Evolutionary conservation across 2,329 filamentous ascomycete genomes (phyloP), one percentile per base, ranked within the genome.

Genomic region (Ophiocordyceps robertsii): DNA sequence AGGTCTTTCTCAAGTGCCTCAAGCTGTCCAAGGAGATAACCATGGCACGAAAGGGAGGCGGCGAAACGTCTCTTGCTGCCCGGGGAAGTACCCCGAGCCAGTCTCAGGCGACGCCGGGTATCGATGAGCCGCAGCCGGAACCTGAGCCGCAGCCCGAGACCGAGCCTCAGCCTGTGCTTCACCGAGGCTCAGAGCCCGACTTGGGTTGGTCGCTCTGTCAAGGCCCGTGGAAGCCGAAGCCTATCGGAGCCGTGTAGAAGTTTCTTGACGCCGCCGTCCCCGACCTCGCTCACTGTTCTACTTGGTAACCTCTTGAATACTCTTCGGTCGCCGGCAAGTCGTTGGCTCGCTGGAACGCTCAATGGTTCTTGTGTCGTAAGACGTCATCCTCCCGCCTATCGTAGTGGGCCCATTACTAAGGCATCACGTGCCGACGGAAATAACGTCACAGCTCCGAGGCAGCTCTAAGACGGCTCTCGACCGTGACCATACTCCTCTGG

Each of bases 181-280:
- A 24, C 32, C 32, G 38, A 33, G 39, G 17, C 11, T 19, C 40
- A 6, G 52, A 54, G 37, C 44, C 49, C 24, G 49, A 50, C 37
- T 48, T 49, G 39, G 60, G 57, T 14, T 79, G 75, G 75, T 60
- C 62, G 19, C 59, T 61, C 44, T 72, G 69, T 48, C 58, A 70
- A 39, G 72, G 71, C 8, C 54, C 61, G 3, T 80, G 75, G 75
- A 68, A 66, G 44, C 66, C 74, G 10, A 75, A 70, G 50, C 75
- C 75, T 0, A 78, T 79, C 49, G 75, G 75, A 6, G 61, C 72
- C 41, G 64, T 70, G 9, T 77, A 52, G 7, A 21, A 13, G 7
- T 38, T 13, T 29, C 37, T 38, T 29, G n/a, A 12, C 21, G 14
- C 29, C 19, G n/a, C 24, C 24, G 24, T 27, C 24, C 2, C 24